Base-by-base conservation (phyloP, 1,284 basidiomycete genomes). In the Rhodotorula sp. region DNA sequence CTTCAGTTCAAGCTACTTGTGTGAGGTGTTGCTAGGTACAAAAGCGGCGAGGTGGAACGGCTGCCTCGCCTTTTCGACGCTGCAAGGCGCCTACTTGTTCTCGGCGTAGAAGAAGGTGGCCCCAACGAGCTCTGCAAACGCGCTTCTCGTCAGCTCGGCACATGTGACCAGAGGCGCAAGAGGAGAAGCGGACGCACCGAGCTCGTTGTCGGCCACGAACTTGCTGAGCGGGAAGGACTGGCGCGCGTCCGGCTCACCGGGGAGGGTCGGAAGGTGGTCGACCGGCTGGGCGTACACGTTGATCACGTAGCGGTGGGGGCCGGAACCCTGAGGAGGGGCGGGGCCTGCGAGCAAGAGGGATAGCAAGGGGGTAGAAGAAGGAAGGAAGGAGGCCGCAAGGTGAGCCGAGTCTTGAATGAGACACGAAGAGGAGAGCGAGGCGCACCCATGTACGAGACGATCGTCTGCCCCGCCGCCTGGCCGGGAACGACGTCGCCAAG, bases 231-330 rank as follows among this genome's bases (percentile, higher is more conserved):
- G 41, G 46, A 57, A 64, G 25, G 25, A n/a, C n/a, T 55, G 54
- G 19, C 63, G 41, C 34, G 36, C 54, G 32, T 64, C 63, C 21
- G 54, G 41, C 41, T 57, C 54, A 34, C 32, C 46, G 19, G 44
- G 44, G 21, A 64, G 63, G 29, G 22, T 12, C 32, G 63, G 63
- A 19, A n/a, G 22, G 44, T 46, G 63, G 63, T 64, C 63, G 34
- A 55, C 54, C 32, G 62, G 54, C 62, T 64, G 54, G 15, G 41
- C 32, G 27, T 56, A 56, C 19, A 64, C 51, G 54, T 37, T 34
- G 44, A 64, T 37, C 39, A 57, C 63, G 63, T 64, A 64, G 46
- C 63, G 63, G 63, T 64, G 63, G 27, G 54, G 63, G 27, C 63
- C 63, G 5, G 63, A 50, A 9, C 63, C 63, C 53, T 63, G 48